These are phyloP conservation scores for Brassica juncea DNA, from an alignment of 345 rosid genomes.

Conservation along the genomic window DNA sequence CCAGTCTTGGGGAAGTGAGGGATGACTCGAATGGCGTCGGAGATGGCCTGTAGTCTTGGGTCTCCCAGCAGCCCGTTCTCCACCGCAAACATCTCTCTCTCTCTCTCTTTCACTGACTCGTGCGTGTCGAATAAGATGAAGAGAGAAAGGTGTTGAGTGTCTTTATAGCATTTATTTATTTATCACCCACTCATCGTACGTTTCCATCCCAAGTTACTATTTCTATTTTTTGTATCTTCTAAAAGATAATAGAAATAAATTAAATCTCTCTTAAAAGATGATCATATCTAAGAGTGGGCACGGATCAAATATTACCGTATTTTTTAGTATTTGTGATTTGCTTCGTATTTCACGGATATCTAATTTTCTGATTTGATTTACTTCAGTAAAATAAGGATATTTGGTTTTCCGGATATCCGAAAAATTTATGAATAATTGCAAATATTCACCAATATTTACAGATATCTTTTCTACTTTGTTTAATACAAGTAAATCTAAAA, in stretches of 20 bases:
- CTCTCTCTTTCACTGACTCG: background rate
- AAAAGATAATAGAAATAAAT: background rate
- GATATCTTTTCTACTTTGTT: no score
- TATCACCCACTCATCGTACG: constrained; percentile 31
- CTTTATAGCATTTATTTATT: constrained; percentile 25
- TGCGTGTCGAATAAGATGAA: constrained; percentile 5
- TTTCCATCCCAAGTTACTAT: constrained; percentile 7
- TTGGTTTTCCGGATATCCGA: no score
- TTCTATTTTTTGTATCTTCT: background rate
- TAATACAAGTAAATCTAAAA: no score
- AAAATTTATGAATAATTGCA: no score
- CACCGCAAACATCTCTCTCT: constrained; percentile 39
- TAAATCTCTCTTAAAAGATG: background rate
- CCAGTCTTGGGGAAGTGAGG: constrained; percentile 46
- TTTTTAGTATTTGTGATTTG: no score
- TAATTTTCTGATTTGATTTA: no score
- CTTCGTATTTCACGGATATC: no score
- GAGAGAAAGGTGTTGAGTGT: constrained; percentile 11
- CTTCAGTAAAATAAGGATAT: no score
- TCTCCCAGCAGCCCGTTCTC: constrained; percentile 44
- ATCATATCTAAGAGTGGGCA: no score
- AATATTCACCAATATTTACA: no score
- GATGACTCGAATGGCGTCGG: constrained; percentile 44
- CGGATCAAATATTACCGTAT: no score
- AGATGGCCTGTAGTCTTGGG: constrained; percentile 40